A percentile compares a stretch with the other conserved stretches of the same genome.
Conservation (phyloP, 495 filamentous ascomycete species). For the Aspergillus carlsbadensis region DNA sequence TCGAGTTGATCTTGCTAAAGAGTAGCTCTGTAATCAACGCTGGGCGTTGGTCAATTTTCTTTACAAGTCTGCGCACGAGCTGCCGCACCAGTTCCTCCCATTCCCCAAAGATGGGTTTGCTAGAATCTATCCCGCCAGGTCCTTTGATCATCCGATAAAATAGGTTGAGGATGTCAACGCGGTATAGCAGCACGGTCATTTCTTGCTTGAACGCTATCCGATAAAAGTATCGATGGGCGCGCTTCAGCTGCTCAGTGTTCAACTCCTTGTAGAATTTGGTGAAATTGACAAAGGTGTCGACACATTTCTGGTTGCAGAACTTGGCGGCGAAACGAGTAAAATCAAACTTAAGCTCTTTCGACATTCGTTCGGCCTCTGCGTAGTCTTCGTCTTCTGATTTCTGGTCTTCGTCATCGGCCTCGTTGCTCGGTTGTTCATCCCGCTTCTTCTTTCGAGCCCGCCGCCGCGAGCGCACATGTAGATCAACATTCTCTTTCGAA, state of each 20-base stretch:
- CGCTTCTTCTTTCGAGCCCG: constrained; percentile 60
- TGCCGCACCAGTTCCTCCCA: constrained; percentile 91
- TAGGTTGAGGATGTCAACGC: constrained; percentile 84
- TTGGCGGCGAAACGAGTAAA: constrained; percentile 79
- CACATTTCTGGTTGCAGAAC: constrained; percentile 78
- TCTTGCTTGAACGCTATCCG: constrained; percentile 93
- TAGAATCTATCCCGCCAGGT: constrained; percentile 68
- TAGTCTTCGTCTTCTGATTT: constrained; percentile 77
- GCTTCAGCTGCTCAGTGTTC: constrained; percentile 78
- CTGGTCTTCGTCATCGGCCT: constrained; percentile 50
- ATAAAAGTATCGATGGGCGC: constrained; percentile 93
- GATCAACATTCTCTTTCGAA: constrained; percentile 87
- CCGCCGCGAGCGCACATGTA: constrained; percentile 83
- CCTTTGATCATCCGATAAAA: constrained; percentile 94
- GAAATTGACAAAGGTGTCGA: constrained; percentile 86
- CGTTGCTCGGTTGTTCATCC: constrained; percentile 1
- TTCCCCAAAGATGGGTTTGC: constrained; percentile 68
- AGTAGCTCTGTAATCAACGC: constrained; percentile 84
- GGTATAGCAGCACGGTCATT: constrained; percentile 81
- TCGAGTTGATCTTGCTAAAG: constrained; percentile 87
- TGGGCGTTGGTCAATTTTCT: constrained; percentile 80
- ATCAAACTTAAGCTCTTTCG: constrained; percentile 88
- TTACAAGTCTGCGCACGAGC: constrained; percentile 68
- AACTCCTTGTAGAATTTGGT: constrained; percentile 80
- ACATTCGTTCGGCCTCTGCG: constrained; percentile 61